Evolutionary conservation across 177 flowering plant genomes (phyloP).

Genomic region (Telopea speciosissima): DNA sequence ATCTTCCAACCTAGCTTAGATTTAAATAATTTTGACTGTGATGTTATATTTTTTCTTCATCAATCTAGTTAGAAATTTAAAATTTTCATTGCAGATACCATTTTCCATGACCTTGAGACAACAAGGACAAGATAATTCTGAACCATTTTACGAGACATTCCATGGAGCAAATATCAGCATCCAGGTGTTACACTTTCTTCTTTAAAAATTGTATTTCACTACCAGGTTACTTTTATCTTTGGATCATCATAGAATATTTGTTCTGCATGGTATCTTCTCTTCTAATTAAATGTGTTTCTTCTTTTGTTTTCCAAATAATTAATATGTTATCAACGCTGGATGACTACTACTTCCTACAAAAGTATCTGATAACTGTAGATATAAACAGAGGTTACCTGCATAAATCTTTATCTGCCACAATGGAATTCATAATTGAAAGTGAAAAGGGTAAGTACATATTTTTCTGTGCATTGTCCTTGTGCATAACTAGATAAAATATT

Average conservation of each 20-base stretch:
- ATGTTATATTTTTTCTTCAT: neutral
- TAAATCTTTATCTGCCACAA: constrained; percentile 65
- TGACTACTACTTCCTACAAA: constrained; percentile 27
- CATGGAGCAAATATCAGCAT: constrained; percentile 82
- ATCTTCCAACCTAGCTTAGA: neutral
- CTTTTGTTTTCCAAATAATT: neutral
- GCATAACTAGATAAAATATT: neutral
- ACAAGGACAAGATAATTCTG: constrained; percentile 38
- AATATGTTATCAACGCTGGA: constrained; percentile 8
- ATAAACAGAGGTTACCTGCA: constrained; percentile 75
- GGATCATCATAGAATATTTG: neutral
- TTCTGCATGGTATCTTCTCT: neutral
- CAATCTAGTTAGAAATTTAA: too few species aligned
- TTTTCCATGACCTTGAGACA: constrained; percentile 54
- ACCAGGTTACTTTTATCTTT: neutral
- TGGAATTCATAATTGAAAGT: constrained; percentile 79
- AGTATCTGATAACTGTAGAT: constrained; percentile 89
- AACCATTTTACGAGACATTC: constrained; percentile 80
- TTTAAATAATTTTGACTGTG: neutral
- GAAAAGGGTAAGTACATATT: constrained; percentile 48
- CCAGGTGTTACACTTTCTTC: constrained; percentile 48
- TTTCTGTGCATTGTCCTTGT: neutral
- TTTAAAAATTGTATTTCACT: neutral
- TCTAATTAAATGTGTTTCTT: neutral
- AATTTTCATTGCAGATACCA: constrained; percentile 60